Evolutionary conservation across 2,329 filamentous ascomycete genomes (phyloP), one percentile per base, ranked within the genome.

Genomic region (Westerdykella ornata): DNA sequence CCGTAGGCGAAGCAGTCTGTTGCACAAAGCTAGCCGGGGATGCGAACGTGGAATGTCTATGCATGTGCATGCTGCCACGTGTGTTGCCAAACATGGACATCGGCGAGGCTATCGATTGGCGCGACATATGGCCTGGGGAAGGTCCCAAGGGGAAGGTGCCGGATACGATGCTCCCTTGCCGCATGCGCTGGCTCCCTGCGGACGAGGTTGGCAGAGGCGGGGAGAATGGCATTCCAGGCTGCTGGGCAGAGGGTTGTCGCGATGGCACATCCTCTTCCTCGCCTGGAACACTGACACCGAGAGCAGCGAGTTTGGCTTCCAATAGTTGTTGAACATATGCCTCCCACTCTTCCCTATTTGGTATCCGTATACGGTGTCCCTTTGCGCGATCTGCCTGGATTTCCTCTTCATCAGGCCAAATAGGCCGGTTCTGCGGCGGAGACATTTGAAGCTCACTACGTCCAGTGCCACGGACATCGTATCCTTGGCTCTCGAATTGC

Each of bases 301-400:
- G 75, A 38, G 90, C 89, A 46, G 88, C 82, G 39, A 98, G 74
- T 68, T 96, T 98, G 46, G 90, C 88, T 69, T 98, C 92, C 52
- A 86, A 81, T 28, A 97, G 72, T 51, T 84, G 82, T 41, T 84
- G 78, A 44, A 89, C 84, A 64, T 97, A 95, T 18, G 80, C 73
- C 57, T 87, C 84, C 82, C 83, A 86, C 54, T 78, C 75, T 31
- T 82, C 80, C 47, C 84, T 68, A 56, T 87, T 83, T 2, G 86
- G 84, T 45, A 92, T 73, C 17, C 75, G 74, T 28, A 92, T 82
- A 40, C 72, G 73, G 57, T 73, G 83, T 4, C 68, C 66, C 35
- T 73, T 61, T 13, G 71, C 65, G 35, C 78, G 73, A 52, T 85
- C 81, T 38, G 68, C 68, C 6, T 61, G 65, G 22, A 84, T 59